Conservation (phyloP, 805 yeast genomes). For the Candida insectorum region DNA sequence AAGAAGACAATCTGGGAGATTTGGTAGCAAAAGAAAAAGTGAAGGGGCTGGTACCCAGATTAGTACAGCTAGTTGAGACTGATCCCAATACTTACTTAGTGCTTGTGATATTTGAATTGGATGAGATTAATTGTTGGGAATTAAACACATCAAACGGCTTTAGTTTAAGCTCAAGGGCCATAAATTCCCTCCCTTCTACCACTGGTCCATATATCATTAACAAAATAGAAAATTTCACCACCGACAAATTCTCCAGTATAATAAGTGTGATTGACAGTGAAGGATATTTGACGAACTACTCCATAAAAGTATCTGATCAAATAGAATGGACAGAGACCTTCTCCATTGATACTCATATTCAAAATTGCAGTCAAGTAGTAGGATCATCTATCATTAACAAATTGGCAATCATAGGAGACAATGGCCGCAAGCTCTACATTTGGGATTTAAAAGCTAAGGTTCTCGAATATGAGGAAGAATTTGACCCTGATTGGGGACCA, state of each 20-base stretch:
- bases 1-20: conserved; percentile 28
- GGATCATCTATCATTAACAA: conserved; percentile 72
- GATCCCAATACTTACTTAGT: conserved; percentile 8
- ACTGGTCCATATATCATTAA: conserved; percentile 36
- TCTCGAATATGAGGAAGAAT: conserved; percentile 56
- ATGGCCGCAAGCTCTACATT: conserved; percentile 53
- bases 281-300: conserved; percentile 23
- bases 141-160: conserved; percentile 29
- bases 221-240: conserved; percentile 35
- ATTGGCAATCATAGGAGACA: conserved; percentile 65
- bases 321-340: conserved; percentile 51
- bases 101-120: conserved; percentile 6
- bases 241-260: conserved; percentile 22
- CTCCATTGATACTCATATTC: conserved; percentile 53
- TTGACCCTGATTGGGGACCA: conserved; percentile 24
- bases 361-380: conserved; percentile 50
- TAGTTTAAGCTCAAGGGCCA: conserved; percentile 11
- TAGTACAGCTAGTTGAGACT: conserved; percentile 8
- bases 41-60: conserved; percentile 2
- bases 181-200: conserved; percentile 24
- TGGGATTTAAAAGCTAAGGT: conserved; percentile 76
- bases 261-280: conserved; percentile 54
- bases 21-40: conserved; percentile 15
- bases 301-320: conserved; percentile 8
- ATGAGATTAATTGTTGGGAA: conserved; percentile 31